A percentile compares a stretch with the other conserved stretches of the same genome.
phyloP scores from a whole-genome alignment of 345 rosid genomes.

The Boechera retrofracta region DNA sequence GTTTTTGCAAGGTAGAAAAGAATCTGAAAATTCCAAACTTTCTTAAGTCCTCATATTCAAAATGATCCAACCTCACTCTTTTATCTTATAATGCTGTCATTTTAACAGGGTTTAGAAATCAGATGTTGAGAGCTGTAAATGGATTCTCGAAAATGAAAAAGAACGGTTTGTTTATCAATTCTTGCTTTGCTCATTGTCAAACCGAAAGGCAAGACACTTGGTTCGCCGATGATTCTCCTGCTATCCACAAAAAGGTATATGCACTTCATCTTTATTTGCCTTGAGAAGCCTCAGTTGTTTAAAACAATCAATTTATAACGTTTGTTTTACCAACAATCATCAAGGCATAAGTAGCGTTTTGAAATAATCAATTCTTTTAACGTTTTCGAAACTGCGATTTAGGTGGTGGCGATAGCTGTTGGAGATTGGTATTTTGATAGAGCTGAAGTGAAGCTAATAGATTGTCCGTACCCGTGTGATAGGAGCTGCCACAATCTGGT shows the following conservation, averaged over 20 bases:
- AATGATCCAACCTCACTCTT: slow-evolving; percentile 7
- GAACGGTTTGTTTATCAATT: slow-evolving; percentile 89
- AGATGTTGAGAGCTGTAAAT: slow-evolving; percentile 68
- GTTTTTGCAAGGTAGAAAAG: slow-evolving; percentile 70
- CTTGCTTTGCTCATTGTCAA: slow-evolving; percentile 97
- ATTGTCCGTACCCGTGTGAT: slow-evolving; percentile 95
- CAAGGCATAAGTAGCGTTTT: not conserved
- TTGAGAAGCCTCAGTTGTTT: not conserved
- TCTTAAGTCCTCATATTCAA: not conserved
- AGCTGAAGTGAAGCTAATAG: slow-evolving; percentile 63
- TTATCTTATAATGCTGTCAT: not conserved
- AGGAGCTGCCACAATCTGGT: slow-evolving; percentile 89
- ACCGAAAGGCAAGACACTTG: slow-evolving; percentile 95
- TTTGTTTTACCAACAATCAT: not conserved
- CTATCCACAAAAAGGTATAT: slow-evolving; percentile 71
- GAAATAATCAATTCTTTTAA: not conserved
- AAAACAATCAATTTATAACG: not conserved
- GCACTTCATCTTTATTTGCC: not conserved
- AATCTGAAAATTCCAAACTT: not conserved
- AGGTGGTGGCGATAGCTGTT: slow-evolving; percentile 86
- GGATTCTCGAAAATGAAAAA: slow-evolving; percentile 64
- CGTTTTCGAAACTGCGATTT: slow-evolving; percentile 37
- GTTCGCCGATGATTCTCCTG: slow-evolving; percentile 85
- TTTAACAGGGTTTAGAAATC: slow-evolving; percentile 75
- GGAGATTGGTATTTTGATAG: slow-evolving; percentile 97